Conservation (phyloP, 2,329 filamentous ascomycete species). For the Alternaria brassicicola region DNA sequence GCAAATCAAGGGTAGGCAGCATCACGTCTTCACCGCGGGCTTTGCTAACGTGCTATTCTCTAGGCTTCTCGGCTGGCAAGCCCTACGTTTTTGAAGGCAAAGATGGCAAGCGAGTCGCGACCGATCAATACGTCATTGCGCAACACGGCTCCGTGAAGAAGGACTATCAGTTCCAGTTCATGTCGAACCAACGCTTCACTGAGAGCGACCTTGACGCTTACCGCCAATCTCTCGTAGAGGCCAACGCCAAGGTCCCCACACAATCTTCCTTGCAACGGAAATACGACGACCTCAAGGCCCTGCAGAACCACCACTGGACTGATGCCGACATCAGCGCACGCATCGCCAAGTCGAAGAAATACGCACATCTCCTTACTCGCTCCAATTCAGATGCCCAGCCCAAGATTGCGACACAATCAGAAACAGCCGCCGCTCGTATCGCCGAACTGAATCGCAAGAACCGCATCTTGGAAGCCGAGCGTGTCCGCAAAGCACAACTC, state of each 20-base stretch:
- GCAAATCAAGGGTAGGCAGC: slow-evolving; percentile 74
- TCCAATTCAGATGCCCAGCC: slow-evolving; percentile 67
- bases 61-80: slow-evolving; percentile 77
- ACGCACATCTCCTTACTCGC: slow-evolving; percentile 61
- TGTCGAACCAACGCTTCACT: slow-evolving; percentile 84
- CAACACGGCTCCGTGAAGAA: slow-evolving; percentile 83
- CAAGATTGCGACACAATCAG: slow-evolving; percentile 59
- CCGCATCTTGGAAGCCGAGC: slow-evolving; percentile 81
- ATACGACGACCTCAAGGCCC: slow-evolving; percentile 76
- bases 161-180: slow-evolving; percentile 87
- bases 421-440: slow-evolving; percentile 78
- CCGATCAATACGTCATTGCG: slow-evolving; percentile 82
- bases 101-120: slow-evolving; percentile 78
- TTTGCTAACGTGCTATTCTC: slow-evolving; percentile 28
- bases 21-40: not conserved
- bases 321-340: slow-evolving; percentile 82
- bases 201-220: slow-evolving; percentile 85
- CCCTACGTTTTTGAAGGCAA: slow-evolving; percentile 81
- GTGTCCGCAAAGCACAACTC: slow-evolving; percentile 87
- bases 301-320: slow-evolving; percentile 82
- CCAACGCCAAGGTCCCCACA: slow-evolving; percentile 76
- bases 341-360: slow-evolving; percentile 68
- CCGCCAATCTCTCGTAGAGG: slow-evolving; percentile 71
- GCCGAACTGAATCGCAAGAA: slow-evolving; percentile 85
- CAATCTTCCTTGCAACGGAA: slow-evolving; percentile 72